These are phyloP conservation scores for Sarocladium kiliense DNA, from an alignment of 2,329 filamentous ascomycete genomes.

Conservation along the genomic window DNA sequence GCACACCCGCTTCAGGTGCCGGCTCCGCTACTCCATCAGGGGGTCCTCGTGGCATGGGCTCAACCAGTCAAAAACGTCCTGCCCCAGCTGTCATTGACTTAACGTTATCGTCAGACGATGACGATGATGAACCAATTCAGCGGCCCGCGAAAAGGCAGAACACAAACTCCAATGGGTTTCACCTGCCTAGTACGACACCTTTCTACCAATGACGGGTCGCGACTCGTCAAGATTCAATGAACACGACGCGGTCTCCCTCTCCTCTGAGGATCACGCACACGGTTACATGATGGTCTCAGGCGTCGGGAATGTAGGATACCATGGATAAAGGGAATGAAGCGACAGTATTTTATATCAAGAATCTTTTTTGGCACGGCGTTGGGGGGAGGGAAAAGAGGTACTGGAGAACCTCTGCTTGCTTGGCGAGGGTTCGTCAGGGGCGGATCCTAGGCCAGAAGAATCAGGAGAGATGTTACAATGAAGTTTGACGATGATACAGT, in stretches of 20 bases:
- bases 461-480: neutral
- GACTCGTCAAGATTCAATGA: neutral
- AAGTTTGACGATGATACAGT: neutral
- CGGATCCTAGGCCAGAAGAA: neutral
- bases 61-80: constrained; percentile 41
- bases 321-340: neutral
- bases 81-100: constrained; percentile 53
- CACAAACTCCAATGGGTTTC: constrained; percentile 12
- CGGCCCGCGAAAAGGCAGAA: constrained; percentile 43
- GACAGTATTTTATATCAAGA: constrained; percentile 9
- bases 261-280: too few species aligned
- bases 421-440: neutral
- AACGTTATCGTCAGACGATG: constrained; percentile 51
- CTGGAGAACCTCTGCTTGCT: neutral
- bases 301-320: constrained; percentile 6
- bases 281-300: too few species aligned
- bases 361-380: constrained; percentile 3
- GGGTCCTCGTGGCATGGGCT: constrained; percentile 27
- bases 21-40: constrained; percentile 21
- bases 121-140: constrained; percentile 41
- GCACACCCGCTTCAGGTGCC: constrained; percentile 34
- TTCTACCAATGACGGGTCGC: neutral
- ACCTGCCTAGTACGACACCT: constrained; percentile 9
- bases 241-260: too few species aligned
- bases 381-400: neutral